phyloP scores from a whole-genome alignment of 1,284 basidiomycete species.

The Tylopilus sp. region DNA sequence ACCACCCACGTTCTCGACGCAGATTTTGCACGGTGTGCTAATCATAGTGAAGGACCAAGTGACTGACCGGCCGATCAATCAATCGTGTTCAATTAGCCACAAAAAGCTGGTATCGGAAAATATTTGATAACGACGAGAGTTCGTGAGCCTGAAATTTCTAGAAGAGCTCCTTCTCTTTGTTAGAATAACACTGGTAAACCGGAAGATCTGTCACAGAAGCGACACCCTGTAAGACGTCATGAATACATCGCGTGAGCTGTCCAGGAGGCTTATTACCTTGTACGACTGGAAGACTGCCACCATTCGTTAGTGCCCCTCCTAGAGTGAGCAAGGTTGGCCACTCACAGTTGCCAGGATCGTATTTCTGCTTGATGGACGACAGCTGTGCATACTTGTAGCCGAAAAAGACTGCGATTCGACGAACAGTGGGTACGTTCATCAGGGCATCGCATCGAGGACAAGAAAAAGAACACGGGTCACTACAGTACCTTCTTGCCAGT shows the following conservation, averaged over 20 bases:
- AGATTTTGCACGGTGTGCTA: too few species aligned
- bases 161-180: constrained; percentile 3
- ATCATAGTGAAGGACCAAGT: too few species aligned
- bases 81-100: too few species aligned
- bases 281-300: constrained; percentile 17
- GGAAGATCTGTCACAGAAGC: constrained; percentile 11
- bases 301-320: background rate
- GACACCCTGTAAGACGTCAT: constrained; percentile 9
- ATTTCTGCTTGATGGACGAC: constrained; percentile 24
- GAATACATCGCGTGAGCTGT: background rate
- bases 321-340: background rate
- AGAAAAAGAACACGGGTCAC: background rate
- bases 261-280: constrained; percentile 12
- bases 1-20: too few species aligned
- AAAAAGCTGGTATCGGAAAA: too few species aligned
- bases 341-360: constrained; percentile 27
- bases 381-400: constrained; percentile 23
- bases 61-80: too few species aligned
- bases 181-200: constrained; percentile 11
- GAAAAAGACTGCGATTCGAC: constrained; percentile 17
- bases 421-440: background rate
- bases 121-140: too few species aligned
- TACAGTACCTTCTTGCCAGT: constrained; percentile 23
- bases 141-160: background rate
- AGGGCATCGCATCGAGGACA: background rate